phyloP scores from a whole-genome alignment of 2,329 filamentous ascomycete species.

The Drechslerella dactyloides region DNA sequence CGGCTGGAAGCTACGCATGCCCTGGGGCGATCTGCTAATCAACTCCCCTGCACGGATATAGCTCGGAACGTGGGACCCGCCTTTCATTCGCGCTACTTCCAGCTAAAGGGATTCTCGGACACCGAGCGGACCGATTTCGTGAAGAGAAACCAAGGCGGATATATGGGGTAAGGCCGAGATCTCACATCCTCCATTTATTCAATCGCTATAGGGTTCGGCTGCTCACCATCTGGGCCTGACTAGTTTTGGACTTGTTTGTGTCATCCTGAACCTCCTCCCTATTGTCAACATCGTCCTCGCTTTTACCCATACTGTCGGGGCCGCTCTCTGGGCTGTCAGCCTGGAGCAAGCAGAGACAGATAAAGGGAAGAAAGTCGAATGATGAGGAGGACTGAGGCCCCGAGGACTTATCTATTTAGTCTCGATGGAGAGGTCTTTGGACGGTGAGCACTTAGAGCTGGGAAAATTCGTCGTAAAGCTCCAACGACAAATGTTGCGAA shows the following conservation, averaged over 20 bases:
- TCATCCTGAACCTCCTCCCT: constrained; percentile 82
- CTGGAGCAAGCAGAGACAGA: constrained; percentile 65
- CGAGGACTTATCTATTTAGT: too few species aligned
- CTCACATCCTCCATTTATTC: constrained; percentile 30
- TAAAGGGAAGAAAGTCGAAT: constrained; percentile 12
- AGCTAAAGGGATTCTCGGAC: constrained; percentile 81
- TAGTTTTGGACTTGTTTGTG: constrained; percentile 77
- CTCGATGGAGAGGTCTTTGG: too few species aligned
- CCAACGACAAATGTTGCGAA: too few species aligned
- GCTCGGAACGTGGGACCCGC: constrained; percentile 62
- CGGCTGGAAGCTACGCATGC: too few species aligned
- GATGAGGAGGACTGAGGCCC: not conserved
- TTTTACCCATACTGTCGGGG: constrained; percentile 90
- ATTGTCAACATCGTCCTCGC: constrained; percentile 81
- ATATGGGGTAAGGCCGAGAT: constrained; percentile 71
- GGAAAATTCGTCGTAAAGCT: too few species aligned
- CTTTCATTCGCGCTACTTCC: constrained; percentile 75
- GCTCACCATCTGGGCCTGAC: constrained; percentile 55
- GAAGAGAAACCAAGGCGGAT: constrained; percentile 72
- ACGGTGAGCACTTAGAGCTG: too few species aligned
- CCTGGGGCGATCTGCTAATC: not conserved
- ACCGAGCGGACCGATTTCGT: constrained; percentile 73
- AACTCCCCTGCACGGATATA: constrained; percentile 55
- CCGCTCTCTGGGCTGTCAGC: constrained; percentile 92
- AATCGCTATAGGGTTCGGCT: too few species aligned